A percentile compares a stretch with the other conserved stretches of the same genome.
Conservation (phyloP, 192 early-diverging fungal species). For the Oehlia diaphana region DNA sequence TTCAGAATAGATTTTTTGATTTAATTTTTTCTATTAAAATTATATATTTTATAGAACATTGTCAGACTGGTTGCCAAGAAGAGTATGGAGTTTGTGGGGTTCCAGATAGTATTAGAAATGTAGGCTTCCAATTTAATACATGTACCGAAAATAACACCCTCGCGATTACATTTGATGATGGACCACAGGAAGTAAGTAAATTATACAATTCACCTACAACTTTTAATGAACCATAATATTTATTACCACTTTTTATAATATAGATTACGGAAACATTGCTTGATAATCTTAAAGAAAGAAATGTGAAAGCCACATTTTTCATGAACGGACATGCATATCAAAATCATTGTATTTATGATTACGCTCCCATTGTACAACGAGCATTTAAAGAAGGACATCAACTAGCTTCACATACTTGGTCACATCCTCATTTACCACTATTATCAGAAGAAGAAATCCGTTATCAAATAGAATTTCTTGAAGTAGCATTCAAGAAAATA, state of each 20-base stretch:
- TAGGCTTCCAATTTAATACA: background rate
- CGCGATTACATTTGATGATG: constrained; percentile 13
- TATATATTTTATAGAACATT: constrained; percentile 2
- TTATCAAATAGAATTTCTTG: constrained; percentile 45
- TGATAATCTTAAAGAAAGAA: constrained; percentile 46
- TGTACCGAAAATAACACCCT: background rate
- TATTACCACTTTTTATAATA: background rate
- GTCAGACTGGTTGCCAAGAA: background rate
- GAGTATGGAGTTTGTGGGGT: background rate
- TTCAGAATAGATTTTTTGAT: background rate
- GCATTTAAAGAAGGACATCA: constrained; percentile 50
- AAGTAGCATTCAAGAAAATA: constrained; percentile 47
- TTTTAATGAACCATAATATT: too few relatives aligned
- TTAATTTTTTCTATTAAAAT: background rate
- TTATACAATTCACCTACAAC: background rate
- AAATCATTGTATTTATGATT: constrained; percentile 36
- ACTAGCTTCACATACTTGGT: constrained; percentile 64
- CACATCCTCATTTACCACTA: constrained; percentile 47
- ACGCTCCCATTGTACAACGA: constrained; percentile 49
- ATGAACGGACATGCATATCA: constrained; percentile 53
- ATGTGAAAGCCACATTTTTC: constrained; percentile 71
- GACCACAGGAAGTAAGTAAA: background rate
- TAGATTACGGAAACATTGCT: constrained; percentile 52
- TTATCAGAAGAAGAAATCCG: constrained; percentile 38
- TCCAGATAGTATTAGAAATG: background rate